phyloP scores from a whole-genome alignment of 1,284 basidiomycete genomes.

The Naganishia sp. region DNA sequence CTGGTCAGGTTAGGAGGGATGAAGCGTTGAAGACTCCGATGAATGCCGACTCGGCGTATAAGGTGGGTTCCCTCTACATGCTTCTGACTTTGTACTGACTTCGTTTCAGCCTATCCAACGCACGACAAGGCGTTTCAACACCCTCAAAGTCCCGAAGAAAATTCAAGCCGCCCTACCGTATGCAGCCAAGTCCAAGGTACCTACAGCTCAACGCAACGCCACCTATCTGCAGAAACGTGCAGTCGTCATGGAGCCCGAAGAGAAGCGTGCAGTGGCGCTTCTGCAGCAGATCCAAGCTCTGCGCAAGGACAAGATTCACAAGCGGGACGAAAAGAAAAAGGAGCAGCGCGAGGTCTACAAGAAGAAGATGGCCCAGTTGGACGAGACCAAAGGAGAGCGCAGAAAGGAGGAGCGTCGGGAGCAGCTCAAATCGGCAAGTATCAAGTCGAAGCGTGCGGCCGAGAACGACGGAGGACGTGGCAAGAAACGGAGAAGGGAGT shows the following conservation, averaged over 20 bases:
- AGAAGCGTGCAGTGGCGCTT: slow-evolving; percentile 87
- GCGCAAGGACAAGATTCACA: slow-evolving; percentile 77
- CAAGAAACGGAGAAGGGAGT: slow-evolving; percentile 13
- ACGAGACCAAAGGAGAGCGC: slow-evolving; percentile 67
- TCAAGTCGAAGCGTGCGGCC: slow-evolving; percentile 65
- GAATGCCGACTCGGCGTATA: slow-evolving; percentile 84
- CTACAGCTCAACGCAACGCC: slow-evolving; percentile 68
- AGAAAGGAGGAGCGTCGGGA: slow-evolving; percentile 78
- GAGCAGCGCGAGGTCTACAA: slow-evolving; percentile 65
- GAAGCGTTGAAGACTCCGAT: slow-evolving; percentile 80
- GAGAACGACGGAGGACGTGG: slow-evolving; percentile 31
- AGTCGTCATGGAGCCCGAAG: slow-evolving; percentile 91
- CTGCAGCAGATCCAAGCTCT: slow-evolving; percentile 93
- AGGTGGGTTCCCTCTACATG: slow-evolving; percentile 53
- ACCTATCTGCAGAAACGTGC: slow-evolving; percentile 91
- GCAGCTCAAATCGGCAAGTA: slow-evolving; percentile 70
- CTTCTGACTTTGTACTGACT: not conserved
- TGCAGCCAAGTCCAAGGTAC: slow-evolving; percentile 85
- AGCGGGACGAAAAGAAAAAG: slow-evolving; percentile 79
- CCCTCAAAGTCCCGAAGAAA: slow-evolving; percentile 83
- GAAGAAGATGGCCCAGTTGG: slow-evolving; percentile 72
- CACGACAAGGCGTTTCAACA: slow-evolving; percentile 81
- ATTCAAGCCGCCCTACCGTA: slow-evolving; percentile 87
- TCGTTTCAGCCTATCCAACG: slow-evolving; percentile 65
- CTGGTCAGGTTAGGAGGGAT: slow-evolving; percentile 85